These are phyloP conservation scores for Colletotrichum paranaense DNA, from an alignment of 2,329 filamentous ascomycete species.

Conservation along the genomic window DNA sequence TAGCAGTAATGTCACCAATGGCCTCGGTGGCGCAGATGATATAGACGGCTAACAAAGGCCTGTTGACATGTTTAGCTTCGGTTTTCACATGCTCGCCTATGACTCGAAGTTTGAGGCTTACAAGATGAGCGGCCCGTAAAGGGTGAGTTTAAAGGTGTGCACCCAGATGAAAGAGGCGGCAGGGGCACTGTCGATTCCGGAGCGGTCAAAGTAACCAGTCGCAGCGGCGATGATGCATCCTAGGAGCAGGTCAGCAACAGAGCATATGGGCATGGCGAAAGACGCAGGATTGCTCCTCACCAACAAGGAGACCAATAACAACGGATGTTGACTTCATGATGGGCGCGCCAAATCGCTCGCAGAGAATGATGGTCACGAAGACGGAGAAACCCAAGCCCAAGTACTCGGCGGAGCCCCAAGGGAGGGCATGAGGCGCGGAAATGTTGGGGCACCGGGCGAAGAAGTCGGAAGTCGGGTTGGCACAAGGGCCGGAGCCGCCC, in stretches of 20 bases:
- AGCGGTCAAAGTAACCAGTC: slow-evolving; percentile 81
- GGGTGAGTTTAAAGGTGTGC: slow-evolving; percentile 76
- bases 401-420: slow-evolving; percentile 83
- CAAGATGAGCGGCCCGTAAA: slow-evolving; percentile 80
- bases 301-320: slow-evolving; percentile 73
- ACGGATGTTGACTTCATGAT: slow-evolving; percentile 87
- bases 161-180: slow-evolving; percentile 83
- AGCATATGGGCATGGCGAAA: too few species aligned
- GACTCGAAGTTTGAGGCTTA: neutral
- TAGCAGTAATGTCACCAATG: slow-evolving; percentile 84
- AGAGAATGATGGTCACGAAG: slow-evolving; percentile 82
- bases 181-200: slow-evolving; percentile 77
- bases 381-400: slow-evolving; percentile 84
- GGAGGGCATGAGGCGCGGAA: slow-evolving; percentile 75
- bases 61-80: neutral
- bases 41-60: slow-evolving; percentile 74
- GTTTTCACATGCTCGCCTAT: neutral
- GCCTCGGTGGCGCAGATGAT: slow-evolving; percentile 83
- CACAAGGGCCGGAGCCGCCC: slow-evolving; percentile 74
- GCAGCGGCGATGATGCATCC: slow-evolving; percentile 85
- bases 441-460: slow-evolving; percentile 75
- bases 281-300: neutral
- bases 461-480: slow-evolving; percentile 61
- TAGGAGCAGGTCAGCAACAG: neutral
- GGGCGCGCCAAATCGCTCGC: slow-evolving; percentile 83